phyloP scores from a whole-genome alignment of 805 yeast species.

The Allodekkera sacchari region DNA sequence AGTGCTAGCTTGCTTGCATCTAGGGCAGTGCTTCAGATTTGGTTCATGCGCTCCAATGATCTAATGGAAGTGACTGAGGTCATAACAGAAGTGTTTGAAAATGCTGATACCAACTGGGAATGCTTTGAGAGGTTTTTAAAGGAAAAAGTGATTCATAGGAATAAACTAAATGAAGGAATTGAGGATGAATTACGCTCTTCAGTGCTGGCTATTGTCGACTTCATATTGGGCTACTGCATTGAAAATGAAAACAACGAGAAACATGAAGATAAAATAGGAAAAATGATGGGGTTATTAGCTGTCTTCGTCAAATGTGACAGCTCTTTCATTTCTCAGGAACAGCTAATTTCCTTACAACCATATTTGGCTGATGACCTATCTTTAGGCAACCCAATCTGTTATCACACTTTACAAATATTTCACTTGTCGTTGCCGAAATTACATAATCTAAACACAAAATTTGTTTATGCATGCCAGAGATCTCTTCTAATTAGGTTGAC shows the following conservation, averaged over 20 bases:
- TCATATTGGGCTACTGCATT: slow-evolving; percentile 28
- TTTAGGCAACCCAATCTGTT: slow-evolving; percentile 33
- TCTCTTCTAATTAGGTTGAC: slow-evolving; percentile 50
- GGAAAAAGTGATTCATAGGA: slow-evolving; percentile 31
- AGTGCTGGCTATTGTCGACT: slow-evolving; percentile 25
- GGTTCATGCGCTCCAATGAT: slow-evolving; percentile 21
- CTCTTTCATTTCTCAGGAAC: slow-evolving; percentile 53
- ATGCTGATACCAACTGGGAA: slow-evolving; percentile 31
- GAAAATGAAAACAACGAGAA: slow-evolving; percentile 24
- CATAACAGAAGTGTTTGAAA: slow-evolving; percentile 30
- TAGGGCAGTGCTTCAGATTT: slow-evolving; percentile 26
- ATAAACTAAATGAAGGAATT: slow-evolving; percentile 12
- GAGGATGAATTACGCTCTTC: slow-evolving; percentile 14
- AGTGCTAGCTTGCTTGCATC: slow-evolving; percentile 35
- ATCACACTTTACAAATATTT: slow-evolving; percentile 47
- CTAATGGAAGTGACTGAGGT: slow-evolving; percentile 3
- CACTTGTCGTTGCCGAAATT: slow-evolving; percentile 37
- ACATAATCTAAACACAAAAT: slow-evolving; percentile 39
- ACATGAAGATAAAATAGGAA: slow-evolving; percentile 21
- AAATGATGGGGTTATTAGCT: slow-evolving; percentile 42
- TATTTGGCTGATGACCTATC: slow-evolving; percentile 43
- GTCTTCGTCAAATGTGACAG: slow-evolving; percentile 46
- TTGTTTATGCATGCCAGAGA: slow-evolving; percentile 39
- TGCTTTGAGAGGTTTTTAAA: slow-evolving; percentile 41
- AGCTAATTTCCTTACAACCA: slow-evolving; percentile 57